A percentile compares a stretch with the other conserved stretches of the same genome.
Conservation (phyloP, 2,329 filamentous ascomycete species). For the Phyllosticta ampelicida region DNA sequence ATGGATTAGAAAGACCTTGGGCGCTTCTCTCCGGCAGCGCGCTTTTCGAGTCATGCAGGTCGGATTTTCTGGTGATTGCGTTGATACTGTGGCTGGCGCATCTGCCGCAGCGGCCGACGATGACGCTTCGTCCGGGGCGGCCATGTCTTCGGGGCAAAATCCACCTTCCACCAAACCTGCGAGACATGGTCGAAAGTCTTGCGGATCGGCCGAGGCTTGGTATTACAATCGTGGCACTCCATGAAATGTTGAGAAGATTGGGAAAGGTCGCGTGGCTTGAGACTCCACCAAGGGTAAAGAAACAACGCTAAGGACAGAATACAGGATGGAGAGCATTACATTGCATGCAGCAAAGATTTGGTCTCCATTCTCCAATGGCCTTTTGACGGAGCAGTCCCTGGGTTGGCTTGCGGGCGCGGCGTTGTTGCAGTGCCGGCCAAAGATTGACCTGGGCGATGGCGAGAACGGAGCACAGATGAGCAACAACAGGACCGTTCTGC, state of each 20-base stretch:
- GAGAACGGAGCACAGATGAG: background rate
- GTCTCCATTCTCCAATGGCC: too few species aligned
- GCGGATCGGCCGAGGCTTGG: background rate
- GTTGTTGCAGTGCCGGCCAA: too few species aligned
- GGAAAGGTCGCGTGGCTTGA: too few species aligned
- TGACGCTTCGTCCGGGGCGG: background rate
- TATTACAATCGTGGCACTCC: too few species aligned
- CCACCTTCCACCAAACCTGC: background rate
- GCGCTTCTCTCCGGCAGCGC: background rate
- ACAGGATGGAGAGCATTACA: too few species aligned
- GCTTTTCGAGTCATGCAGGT: background rate
- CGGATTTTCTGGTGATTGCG: background rate
- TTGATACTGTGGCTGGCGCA: background rate
- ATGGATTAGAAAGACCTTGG: background rate
- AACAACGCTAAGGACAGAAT: too few species aligned
- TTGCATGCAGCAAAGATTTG: too few species aligned
- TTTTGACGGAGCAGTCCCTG: too few species aligned
- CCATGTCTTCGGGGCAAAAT: background rate
- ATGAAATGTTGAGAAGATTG: too few species aligned
- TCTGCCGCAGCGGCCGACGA: background rate
- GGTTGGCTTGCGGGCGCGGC: too few species aligned
- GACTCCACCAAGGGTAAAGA: too few species aligned
- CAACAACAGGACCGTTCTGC: background rate
- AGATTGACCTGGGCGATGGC: too few species aligned
- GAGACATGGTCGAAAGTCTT: background rate